phyloP scores from a whole-genome alignment of 1,284 basidiomycete genomes.

The Gymnopus androsaceus region DNA sequence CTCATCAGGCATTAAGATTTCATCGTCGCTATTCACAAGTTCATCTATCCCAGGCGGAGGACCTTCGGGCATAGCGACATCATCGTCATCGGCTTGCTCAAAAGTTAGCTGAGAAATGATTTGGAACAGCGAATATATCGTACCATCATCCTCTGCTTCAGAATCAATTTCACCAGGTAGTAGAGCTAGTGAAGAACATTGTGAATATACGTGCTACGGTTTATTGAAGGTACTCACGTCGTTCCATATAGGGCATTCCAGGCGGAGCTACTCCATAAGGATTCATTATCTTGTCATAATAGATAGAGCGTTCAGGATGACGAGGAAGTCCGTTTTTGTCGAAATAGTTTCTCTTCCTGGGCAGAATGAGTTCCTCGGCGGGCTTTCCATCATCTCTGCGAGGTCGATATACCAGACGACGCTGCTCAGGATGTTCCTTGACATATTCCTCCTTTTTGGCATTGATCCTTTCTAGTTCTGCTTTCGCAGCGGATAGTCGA shows the following conservation, averaged over 20 bases:
- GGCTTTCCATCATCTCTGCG: slow-evolving; percentile 42
- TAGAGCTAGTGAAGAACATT: slow-evolving; percentile 44
- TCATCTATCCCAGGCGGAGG: slow-evolving; percentile 64
- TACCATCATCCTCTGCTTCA: slow-evolving; percentile 54
- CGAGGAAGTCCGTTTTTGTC: slow-evolving; percentile 80
- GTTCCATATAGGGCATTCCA: slow-evolving; percentile 91
- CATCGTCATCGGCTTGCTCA: slow-evolving; percentile 40
- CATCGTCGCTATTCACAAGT: slow-evolving; percentile 64
- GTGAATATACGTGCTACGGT: slow-evolving; percentile 1
- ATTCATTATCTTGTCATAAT: slow-evolving; percentile 93
- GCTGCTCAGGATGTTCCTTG: slow-evolving; percentile 86
- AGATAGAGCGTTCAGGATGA: slow-evolving; percentile 87
- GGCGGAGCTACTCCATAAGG: slow-evolving; percentile 95
- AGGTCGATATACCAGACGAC: slow-evolving; percentile 71
- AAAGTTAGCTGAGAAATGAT: background rate
- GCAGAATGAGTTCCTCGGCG: slow-evolving; percentile 45
- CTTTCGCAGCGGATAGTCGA: slow-evolving; percentile 65
- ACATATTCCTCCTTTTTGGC: slow-evolving; percentile 90
- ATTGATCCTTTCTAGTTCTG: slow-evolving; percentile 78
- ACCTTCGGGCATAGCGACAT: slow-evolving; percentile 72
- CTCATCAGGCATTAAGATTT: slow-evolving; percentile 85
- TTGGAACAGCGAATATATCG: background rate
- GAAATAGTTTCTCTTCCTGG: slow-evolving; percentile 67
- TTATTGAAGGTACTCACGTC: slow-evolving; percentile 53
- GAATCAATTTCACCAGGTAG: slow-evolving; percentile 63